A percentile compares a stretch with the other conserved stretches of the same genome.
phyloP scores from a whole-genome alignment of 257 asterid species.

The Misopates orontium region DNA sequence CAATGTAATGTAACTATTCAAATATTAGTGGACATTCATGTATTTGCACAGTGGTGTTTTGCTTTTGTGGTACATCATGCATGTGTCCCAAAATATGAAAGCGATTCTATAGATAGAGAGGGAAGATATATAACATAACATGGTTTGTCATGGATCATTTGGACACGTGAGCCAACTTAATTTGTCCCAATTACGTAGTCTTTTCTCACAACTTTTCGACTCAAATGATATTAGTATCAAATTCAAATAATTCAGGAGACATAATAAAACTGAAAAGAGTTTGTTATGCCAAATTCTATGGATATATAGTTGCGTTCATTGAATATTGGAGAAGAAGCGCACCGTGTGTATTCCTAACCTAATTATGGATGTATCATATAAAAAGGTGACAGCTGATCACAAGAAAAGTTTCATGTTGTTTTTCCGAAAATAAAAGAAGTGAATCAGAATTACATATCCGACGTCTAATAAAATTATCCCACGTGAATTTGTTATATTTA shows the following conservation, averaged over 20 bases:
- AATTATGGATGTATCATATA: constrained; percentile 16
- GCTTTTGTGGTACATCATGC: constrained; percentile 7
- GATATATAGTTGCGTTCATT: constrained; percentile 32
- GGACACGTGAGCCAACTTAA: constrained; percentile 2
- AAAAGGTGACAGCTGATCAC: constrained; percentile 12
- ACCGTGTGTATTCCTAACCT: constrained; percentile 33
- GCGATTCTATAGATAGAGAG: neutral
- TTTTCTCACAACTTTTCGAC: neutral
- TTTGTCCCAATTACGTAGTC: constrained; percentile 15
- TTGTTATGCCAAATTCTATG: constrained; percentile 10
- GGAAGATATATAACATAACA: neutral
- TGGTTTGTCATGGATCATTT: constrained; percentile 20
- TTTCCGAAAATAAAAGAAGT: too few relatives aligned
- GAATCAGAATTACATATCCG: too few relatives aligned
- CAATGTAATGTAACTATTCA: too few relatives aligned
- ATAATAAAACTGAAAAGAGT: neutral
- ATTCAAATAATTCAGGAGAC: constrained; percentile 1
- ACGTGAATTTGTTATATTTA: too few relatives aligned
- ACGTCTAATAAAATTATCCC: too few relatives aligned
- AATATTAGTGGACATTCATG: too few relatives aligned
- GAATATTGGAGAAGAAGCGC: constrained; percentile 32
- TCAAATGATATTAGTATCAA: neutral
- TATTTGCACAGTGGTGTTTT: too few relatives aligned
- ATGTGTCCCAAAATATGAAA: constrained; percentile 28
- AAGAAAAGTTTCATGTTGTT: too few relatives aligned